phyloP scores from a whole-genome alignment of 1,139 yeast genomes.

The Nadsonia starkeyi-henricii region DNA sequence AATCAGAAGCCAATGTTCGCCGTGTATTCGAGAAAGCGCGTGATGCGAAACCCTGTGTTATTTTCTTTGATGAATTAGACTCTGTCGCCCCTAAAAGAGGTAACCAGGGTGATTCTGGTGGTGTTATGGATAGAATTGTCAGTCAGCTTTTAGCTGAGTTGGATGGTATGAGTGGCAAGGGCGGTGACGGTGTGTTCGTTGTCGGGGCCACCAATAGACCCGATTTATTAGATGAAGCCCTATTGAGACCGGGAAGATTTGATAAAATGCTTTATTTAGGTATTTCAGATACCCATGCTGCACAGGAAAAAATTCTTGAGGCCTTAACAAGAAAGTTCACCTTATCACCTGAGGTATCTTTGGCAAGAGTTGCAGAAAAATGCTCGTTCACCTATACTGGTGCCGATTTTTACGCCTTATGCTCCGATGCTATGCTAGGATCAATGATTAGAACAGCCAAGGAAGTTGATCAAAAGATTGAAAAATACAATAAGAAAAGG shows the following conservation, averaged over 20 bases:
- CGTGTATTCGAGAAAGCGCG: constrained; percentile 86
- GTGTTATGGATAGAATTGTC: constrained; percentile 96
- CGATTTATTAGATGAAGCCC: constrained; percentile 83
- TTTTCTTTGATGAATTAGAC: constrained; percentile 92
- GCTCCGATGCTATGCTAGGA: constrained; percentile 87
- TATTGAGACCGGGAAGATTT: constrained; percentile 88
- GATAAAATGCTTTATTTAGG: constrained; percentile 92
- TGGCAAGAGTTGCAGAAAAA: constrained; percentile 43
- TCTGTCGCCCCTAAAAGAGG: constrained; percentile 98
- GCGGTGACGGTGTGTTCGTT: constrained; percentile 88
- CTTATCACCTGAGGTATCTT: constrained; percentile 45
- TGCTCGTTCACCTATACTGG: constrained; percentile 92
- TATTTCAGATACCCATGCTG: constrained; percentile 78
- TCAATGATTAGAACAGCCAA: constrained; percentile 87
- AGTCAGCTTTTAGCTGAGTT: constrained; percentile 87
- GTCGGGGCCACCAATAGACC: constrained; percentile 97
- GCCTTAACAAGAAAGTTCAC: constrained; percentile 78
- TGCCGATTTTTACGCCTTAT: constrained; percentile 92
- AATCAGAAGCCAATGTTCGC: constrained; percentile 93
- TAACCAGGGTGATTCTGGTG: constrained; percentile 96
- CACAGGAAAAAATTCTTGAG: constrained; percentile 71
- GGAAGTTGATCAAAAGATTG: constrained; percentile 55
- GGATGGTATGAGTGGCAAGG: constrained; percentile 85
- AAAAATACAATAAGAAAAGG: constrained; percentile 32
- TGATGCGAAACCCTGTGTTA: constrained; percentile 94